A percentile compares a stretch with the other conserved stretches of the same genome.
Conservation (phyloP, 768 basidiomycete genomes). For the Trametes meyenii region DNA sequence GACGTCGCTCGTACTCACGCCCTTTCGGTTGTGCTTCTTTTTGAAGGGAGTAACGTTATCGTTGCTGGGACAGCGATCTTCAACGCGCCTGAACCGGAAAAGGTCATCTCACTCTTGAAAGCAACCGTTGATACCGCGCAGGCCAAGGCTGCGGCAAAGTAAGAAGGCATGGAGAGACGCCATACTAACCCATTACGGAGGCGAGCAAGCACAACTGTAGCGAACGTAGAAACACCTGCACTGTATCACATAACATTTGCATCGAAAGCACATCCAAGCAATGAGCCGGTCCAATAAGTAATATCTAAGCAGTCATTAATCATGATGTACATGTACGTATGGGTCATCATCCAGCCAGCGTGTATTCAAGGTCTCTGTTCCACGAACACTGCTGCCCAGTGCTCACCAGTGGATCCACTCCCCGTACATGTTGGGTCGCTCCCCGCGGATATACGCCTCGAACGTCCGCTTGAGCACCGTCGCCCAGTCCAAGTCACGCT, state of each 20-base stretch:
- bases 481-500: constrained; percentile 86
- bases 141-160: constrained; percentile 41
- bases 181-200: not conserved
- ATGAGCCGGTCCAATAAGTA: not conserved
- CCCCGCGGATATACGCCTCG: constrained; percentile 89
- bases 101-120: constrained; percentile 76
- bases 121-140: constrained; percentile 70
- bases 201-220: not conserved
- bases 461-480: constrained; percentile 95
- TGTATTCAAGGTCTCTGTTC: not conserved
- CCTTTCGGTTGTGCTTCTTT: not conserved
- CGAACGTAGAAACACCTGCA: constrained; percentile 13
- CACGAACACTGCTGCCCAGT: not conserved
- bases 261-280: not conserved
- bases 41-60: constrained; percentile 91
- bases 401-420: constrained; percentile 62
- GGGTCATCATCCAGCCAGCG: not conserved
- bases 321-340: constrained; percentile 5
- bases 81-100: constrained; percentile 71
- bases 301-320: not conserved
- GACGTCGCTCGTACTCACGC: not conserved
- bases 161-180: constrained; percentile 9
- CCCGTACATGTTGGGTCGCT: constrained; percentile 94
- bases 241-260: constrained; percentile 20
- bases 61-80: constrained; percentile 98